Base-by-base conservation (phyloP, 176 grass and related monocot genomes). In the Cenchrus fungigraminus region DNA sequence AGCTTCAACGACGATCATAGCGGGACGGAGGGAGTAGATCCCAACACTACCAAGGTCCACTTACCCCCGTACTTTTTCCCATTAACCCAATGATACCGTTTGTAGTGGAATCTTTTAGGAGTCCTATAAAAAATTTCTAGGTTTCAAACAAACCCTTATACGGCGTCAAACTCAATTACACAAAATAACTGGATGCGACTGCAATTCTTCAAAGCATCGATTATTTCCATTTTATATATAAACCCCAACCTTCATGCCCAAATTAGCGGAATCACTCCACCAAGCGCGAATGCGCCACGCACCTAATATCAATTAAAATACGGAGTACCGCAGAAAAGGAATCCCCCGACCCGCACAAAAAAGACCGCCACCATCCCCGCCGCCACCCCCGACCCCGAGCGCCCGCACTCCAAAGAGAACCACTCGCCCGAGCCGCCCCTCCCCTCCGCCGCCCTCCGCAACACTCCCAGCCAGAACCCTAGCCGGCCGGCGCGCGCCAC, bases 381-480 rank as follows among this genome's bases (percentile, higher is more conserved):
- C 44, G 71, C 83, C 56, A 5, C 57, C 71, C 5, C 47, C 68
- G 22, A 12, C 17, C 5, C 5, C 78, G 32, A 86, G 29, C 19
- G 32, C 57, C 58, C 65, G 47, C 86, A 92, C 73, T 85, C 73
- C 76, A 55, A 53, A 14, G 53, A 4, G 12, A 12, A 55, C 20
- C 32, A 15, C 28, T 31, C 64, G 15, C 10, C 42, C 16, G 16
- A 42, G 17, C 10, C 20, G 40, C 56, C n/a, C 28, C 42, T 22
- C 19, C 7, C n/a, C 53, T 4, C 37, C 37, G 37, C 37, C 37
- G 16, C 5, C 17, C 75, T 22, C 10, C 44, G 37, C 37, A 40
- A 20, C 42, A n/a, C 50, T 17, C 37, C 69, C 77, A 14, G 17
- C 63, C 77, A 14, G 17, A 75, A 80, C 77, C 73, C 82, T 92